These are phyloP conservation scores for Pichia kluyveri DNA, from an alignment of 805 yeast genomes.

Conservation along the genomic window DNA sequence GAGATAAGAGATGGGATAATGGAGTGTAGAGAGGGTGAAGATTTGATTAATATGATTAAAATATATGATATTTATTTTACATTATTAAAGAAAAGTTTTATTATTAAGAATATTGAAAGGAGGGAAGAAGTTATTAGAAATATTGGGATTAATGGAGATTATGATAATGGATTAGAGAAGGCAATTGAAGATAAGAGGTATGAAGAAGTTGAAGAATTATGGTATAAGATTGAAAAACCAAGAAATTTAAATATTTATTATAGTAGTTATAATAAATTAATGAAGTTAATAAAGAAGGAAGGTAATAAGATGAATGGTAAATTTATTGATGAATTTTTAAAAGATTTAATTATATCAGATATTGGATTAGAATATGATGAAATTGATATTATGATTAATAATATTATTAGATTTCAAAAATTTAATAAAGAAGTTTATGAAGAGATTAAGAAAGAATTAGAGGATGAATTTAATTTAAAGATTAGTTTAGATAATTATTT, in stretches of 20 bases:
- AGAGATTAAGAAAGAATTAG: background rate
- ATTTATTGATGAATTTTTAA: slow-evolving; percentile 3
- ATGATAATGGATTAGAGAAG: background rate
- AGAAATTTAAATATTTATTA: slow-evolving; percentile 3
- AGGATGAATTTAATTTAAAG: background rate
- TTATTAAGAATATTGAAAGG: background rate
- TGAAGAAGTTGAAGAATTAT: slow-evolving; percentile 1
- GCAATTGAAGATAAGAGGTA: background rate
- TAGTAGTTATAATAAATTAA: background rate
- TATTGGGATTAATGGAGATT: background rate
- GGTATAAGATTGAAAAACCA: slow-evolving; percentile 5
- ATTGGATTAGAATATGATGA: slow-evolving; percentile 1
- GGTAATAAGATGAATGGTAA: background rate
- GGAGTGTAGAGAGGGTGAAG: slow-evolving; percentile 1
- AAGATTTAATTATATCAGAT: slow-evolving; percentile 1
- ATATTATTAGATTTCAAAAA: background rate
- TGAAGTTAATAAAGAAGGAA: background rate
- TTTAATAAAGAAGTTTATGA: background rate
- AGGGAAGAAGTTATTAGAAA: background rate
- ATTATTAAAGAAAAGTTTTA: background rate
- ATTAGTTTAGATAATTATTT: slow-evolving; percentile 12
- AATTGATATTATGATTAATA: slow-evolving; percentile 1
- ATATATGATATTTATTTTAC: slow-evolving; percentile 4
- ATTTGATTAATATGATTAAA: background rate
- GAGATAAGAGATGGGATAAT: background rate